Base-by-base conservation (phyloP, 2,329 filamentous ascomycete genomes). In the Calonectria henricotiae region DNA sequence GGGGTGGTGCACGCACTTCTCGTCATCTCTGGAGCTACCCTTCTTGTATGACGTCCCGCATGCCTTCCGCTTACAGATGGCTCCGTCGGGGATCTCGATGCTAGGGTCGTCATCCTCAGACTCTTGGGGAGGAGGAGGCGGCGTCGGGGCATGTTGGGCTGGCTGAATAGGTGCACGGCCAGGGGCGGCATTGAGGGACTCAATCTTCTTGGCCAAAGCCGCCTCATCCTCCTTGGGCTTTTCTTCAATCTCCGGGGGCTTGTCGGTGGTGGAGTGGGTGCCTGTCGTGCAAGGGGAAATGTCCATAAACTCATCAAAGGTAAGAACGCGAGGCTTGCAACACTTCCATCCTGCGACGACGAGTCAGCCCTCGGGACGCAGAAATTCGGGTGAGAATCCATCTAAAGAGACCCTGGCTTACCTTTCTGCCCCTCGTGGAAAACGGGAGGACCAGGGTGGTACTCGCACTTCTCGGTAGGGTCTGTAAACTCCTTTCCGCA, bases 341-440 rank as follows among this genome's bases (percentile, higher is more conserved):
- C 96, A 99, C 86, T 97, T 97, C 96, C 96, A 98, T 80, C 96
- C 96, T 98, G 79, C 13, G 17, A 17, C 30, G 27, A 30, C 27
- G 27, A 32, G 15, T 77, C 67, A 77, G 74, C 65, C 35, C 23
- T 49, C 46, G 12, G 13, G 55, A 54, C 49, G 47, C 39, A 5
- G 25, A 27, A 39, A 12, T 27, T 37, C 15, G 12, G 41, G 44
- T 35, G 32, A 17, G 25, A 32, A 41, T 43, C 23, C 37, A 35
- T 51, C 49, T 30, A 60, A 30, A 61, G 25, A n/a, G 55, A 41
- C 25, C 47, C 25, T 27, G 25, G 62, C 71, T 81, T 86, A 98
- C 96, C 96, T 91, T 99, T 98, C 85, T 98, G 96, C 71, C 96
- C 96, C 85, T 99, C 96, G 82, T 98, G 96, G 83, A 99, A 99